phyloP scores from a whole-genome alignment of 768 basidiomycete genomes.

The Pulveroboletus ravenelii region DNA sequence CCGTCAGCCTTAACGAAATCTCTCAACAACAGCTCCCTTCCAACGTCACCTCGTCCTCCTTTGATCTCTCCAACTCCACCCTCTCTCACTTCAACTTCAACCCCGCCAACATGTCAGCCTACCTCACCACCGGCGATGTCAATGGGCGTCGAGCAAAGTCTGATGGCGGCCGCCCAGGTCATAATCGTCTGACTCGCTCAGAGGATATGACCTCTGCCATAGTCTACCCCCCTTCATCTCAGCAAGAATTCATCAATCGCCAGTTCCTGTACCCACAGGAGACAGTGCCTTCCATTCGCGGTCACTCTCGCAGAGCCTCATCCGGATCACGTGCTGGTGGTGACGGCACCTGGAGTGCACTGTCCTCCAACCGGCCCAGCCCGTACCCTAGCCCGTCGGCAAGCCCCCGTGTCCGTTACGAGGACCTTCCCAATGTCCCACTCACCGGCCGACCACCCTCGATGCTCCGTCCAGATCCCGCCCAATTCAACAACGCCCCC shows the following conservation, averaged over 20 bases:
- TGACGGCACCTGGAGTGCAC: slow-evolving; percentile 31
- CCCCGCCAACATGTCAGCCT: slow-evolving; percentile 34
- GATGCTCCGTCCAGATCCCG: slow-evolving; percentile 21
- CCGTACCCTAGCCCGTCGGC: slow-evolving; percentile 70
- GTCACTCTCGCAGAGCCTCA: slow-evolving; percentile 40
- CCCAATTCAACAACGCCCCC: slow-evolving; percentile 5
- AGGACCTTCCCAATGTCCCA: slow-evolving; percentile 40
- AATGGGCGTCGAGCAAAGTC: slow-evolving; percentile 47
- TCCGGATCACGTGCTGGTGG: slow-evolving; percentile 36
- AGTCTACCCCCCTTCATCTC: slow-evolving; percentile 33
- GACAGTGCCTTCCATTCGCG: slow-evolving; percentile 33
- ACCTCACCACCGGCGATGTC: slow-evolving; percentile 31
- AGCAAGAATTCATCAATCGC: slow-evolving; percentile 40
- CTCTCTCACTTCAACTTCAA: slow-evolving; percentile 35
- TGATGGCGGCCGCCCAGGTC: slow-evolving; percentile 39
- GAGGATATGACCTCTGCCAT: slow-evolving; percentile 49
- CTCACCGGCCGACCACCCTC: slow-evolving; percentile 21
- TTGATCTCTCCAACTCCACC: slow-evolving; percentile 24
- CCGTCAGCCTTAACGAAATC: slow-evolving; percentile 29
- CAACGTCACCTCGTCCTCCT: slow-evolving; percentile 23
- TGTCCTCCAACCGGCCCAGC: slow-evolving; percentile 41
- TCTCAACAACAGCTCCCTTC: slow-evolving; percentile 22
- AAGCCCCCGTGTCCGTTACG: slow-evolving; percentile 51
- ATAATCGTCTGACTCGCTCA: slow-evolving; percentile 52
- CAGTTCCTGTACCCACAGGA: slow-evolving; percentile 43